phyloP scores from a whole-genome alignment of 2,329 filamentous ascomycete species.

The Didymella lethalis region DNA sequence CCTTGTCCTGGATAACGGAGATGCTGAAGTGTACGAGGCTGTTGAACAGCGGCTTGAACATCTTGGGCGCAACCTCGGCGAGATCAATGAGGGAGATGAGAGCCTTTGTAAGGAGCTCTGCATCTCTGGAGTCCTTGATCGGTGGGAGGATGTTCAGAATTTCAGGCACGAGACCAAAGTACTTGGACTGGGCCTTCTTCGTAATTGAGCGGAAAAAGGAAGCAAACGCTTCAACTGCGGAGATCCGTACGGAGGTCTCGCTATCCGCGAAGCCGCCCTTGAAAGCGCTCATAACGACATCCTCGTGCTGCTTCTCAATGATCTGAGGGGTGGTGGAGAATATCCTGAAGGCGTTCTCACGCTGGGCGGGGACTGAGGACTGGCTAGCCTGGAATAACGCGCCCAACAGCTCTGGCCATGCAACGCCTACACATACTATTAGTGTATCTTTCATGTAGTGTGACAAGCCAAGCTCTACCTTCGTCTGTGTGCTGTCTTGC shows the following conservation, averaged over 20 bases:
- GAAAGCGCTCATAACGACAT: constrained; percentile 87
- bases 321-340: constrained; percentile 94
- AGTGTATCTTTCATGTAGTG: neutral
- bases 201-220: constrained; percentile 91
- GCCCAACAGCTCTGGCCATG: constrained; percentile 88
- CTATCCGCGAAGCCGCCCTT: constrained; percentile 91
- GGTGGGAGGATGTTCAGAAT: constrained; percentile 94
- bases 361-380: constrained; percentile 79
- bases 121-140: constrained; percentile 89
- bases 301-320: constrained; percentile 94
- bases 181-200: constrained; percentile 89
- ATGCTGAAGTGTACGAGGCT: constrained; percentile 92
- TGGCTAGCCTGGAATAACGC: constrained; percentile 91
- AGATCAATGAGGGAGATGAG: constrained; percentile 92
- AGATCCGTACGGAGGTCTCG: constrained; percentile 81
- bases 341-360: constrained; percentile 92
- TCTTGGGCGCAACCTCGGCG: constrained; percentile 91
- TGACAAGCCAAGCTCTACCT: constrained; percentile 63
- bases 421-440: constrained; percentile 65
- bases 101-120: constrained; percentile 88
- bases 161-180: constrained; percentile 84
- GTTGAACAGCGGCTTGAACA: constrained; percentile 96
- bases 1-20: constrained; percentile 94
- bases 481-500: constrained; percentile 94
- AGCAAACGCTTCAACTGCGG: constrained; percentile 95